These are phyloP conservation scores for Lithohypha guttulata DNA, from an alignment of 2,329 filamentous ascomycete species.

Conservation along the genomic window DNA sequence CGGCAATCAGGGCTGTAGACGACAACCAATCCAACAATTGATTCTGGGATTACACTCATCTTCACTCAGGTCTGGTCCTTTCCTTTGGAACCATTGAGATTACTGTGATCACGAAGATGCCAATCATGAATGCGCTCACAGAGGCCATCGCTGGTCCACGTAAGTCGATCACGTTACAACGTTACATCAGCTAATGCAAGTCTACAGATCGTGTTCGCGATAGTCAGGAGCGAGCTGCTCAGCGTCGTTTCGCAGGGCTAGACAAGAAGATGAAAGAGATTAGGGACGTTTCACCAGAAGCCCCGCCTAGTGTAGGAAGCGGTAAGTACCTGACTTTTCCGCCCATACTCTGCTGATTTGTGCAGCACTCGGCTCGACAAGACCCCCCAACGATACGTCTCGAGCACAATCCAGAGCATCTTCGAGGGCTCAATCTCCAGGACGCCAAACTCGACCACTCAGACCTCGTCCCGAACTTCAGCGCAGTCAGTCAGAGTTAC, in stretches of 20 bases:
- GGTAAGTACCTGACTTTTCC: constrained; percentile 1
- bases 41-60: neutral
- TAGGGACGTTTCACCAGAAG: constrained; percentile 6
- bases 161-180: neutral
- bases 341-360: no score
- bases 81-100: constrained; percentile 4
- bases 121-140: constrained; percentile 5
- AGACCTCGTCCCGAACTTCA: constrained; percentile 6
- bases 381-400: no score
- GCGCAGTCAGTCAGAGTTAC: constrained; percentile 12
- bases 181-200: neutral
- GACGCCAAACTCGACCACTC: neutral
- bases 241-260: constrained; percentile 4
- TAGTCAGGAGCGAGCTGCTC: constrained; percentile 5
- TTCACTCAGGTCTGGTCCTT: neutral
- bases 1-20: constrained; percentile 20
- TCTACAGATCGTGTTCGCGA: neutral
- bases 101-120: neutral
- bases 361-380: no score
- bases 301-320: neutral
- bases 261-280: constrained; percentile 5
- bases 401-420: constrained; percentile 2
- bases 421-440: constrained; percentile 2
- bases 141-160: constrained; percentile 7
- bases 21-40: constrained; percentile 18